Conservation (phyloP, 2,329 filamentous ascomycete genomes). For the Fusarium odoratissimum region DNA sequence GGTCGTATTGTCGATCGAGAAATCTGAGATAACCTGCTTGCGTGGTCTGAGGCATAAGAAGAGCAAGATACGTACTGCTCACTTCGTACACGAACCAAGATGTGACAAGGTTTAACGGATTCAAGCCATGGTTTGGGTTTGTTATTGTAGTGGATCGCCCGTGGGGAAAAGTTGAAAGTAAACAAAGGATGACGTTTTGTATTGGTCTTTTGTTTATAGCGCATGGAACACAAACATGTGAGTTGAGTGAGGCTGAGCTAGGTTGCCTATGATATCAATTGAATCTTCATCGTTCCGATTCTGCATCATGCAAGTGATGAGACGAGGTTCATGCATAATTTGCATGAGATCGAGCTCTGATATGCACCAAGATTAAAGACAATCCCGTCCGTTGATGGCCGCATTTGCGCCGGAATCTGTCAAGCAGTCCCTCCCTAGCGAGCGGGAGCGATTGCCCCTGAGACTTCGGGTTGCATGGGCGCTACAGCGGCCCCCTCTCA, state of each 20-base stretch:
- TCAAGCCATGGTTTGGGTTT: slow-evolving; percentile 20
- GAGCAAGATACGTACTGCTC: slow-evolving; percentile 4
- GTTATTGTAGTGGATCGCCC: slow-evolving; percentile 30
- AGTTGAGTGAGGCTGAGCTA: not conserved
- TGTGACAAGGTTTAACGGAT: slow-evolving; percentile 28
- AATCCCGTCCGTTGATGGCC: slow-evolving; percentile 3
- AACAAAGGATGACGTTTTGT: slow-evolving; percentile 43
- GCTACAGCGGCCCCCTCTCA: slow-evolving; percentile 23
- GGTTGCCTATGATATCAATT: not conserved
- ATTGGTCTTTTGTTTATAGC: slow-evolving; percentile 35
- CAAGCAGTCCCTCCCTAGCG: slow-evolving; percentile 17
- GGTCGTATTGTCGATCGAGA: slow-evolving; percentile 25
- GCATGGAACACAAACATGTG: slow-evolving; percentile 13
- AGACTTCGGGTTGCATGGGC: slow-evolving; percentile 16
- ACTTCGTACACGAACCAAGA: slow-evolving; percentile 1
- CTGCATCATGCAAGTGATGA: slow-evolving; percentile 28
- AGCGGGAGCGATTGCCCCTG: slow-evolving; percentile 25
- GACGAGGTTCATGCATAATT: slow-evolving; percentile 32
- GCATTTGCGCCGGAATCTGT: slow-evolving; percentile 30
- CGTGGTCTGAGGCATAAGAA: slow-evolving; percentile 21
- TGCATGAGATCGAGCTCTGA: slow-evolving; percentile 30
- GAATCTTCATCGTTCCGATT: slow-evolving; percentile 2
- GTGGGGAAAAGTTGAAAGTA: slow-evolving; percentile 36
- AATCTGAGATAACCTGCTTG: slow-evolving; percentile 20
- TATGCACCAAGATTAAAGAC: slow-evolving; percentile 20